Base-by-base conservation (phyloP, 305 asterid genomes). In the Galium porrigens region DNA sequence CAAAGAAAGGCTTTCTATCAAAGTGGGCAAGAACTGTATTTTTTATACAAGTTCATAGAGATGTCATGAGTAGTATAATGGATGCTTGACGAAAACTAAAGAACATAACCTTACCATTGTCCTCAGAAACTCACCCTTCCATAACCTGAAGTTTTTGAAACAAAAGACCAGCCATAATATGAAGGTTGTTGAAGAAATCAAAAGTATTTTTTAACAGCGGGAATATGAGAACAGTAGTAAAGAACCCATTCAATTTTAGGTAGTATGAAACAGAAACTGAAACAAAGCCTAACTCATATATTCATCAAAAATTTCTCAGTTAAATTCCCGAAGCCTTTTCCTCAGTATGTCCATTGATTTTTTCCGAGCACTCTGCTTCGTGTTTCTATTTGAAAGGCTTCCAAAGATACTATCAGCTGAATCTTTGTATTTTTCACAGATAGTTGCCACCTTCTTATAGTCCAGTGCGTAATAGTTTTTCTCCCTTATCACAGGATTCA, bases 401-500 rank as follows among this genome's bases (percentile, higher is more conserved):
- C 97, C 97, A 1, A 90, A 91, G 60, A 91, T 83, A 22, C 97
- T 86, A 69, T 88, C 97, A 15, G 94, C 72, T 3, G 94, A 72
- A 73, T 91, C 95, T 75, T 85, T 88, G 64, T 75, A 91, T 80
- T 91, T 91, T 64, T 91, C 96, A 66, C 97, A 91, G 74, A 88
- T 84, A n/a, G 77, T 80, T 11, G 89, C 92, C 70, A 91, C 96
- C 76, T 79, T 91, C 72, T 88, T 91, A 64, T 91, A 74, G 61
- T 86, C 97, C 81, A 91, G 76, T 58, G 85, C 76, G 65, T 81
- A 73, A 76, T 91, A 91, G 61, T 84, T 88, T 84, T 73, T 88
- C 77, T 83, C 83, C 72, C 98, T 73, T 70, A 91, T 91, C 67
- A 89, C 95, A 25, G 98, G 95, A 79, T 91, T 89, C 98, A 91